phyloP scores from a whole-genome alignment of 2,329 filamentous ascomycete genomes.

The Madurella mycetomatis region DNA sequence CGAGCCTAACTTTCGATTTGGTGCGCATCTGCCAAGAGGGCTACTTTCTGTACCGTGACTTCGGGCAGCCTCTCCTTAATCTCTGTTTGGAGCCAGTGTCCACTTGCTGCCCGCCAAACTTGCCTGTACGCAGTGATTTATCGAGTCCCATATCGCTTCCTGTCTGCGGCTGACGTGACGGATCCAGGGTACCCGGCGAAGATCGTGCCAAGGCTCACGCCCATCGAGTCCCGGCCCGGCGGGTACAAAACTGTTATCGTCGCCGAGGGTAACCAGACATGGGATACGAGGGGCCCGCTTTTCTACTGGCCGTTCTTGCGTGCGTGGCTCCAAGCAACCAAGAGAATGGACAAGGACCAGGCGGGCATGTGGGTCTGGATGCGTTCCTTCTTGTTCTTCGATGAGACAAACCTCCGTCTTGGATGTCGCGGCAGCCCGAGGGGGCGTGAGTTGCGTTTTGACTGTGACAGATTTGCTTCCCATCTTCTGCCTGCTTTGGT shows the following conservation, averaged over 20 bases:
- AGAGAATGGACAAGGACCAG: conserved; percentile 7
- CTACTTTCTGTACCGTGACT: background rate
- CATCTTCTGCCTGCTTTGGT: background rate
- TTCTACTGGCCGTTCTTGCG: conserved; percentile 6
- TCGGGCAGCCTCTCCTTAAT: background rate
- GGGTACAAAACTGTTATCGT: conserved; percentile 11
- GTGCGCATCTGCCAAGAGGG: conserved; percentile 2
- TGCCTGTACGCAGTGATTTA: background rate
- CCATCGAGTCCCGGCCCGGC: conserved; percentile 7
- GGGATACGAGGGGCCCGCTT: conserved; percentile 19
- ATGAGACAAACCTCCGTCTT: conserved; percentile 8
- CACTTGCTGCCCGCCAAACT: background rate
- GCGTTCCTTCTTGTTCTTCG: conserved; percentile 2
- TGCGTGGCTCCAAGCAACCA: conserved; percentile 21
- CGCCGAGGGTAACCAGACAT: conserved; percentile 1
- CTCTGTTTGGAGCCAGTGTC: background rate
- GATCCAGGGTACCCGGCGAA: background rate
- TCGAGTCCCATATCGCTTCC: background rate
- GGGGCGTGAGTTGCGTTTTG: no score
- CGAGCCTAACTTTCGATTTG: background rate
- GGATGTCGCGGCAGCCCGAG: background rate
- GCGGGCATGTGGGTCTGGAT: conserved; percentile 2
- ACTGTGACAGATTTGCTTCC: no score
- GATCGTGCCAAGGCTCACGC: conserved; percentile 2
- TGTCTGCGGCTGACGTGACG: conserved; percentile 8